Evolutionary conservation across 345 rosid genomes (phyloP).

Genomic region (Raphanus sativus): DNA sequence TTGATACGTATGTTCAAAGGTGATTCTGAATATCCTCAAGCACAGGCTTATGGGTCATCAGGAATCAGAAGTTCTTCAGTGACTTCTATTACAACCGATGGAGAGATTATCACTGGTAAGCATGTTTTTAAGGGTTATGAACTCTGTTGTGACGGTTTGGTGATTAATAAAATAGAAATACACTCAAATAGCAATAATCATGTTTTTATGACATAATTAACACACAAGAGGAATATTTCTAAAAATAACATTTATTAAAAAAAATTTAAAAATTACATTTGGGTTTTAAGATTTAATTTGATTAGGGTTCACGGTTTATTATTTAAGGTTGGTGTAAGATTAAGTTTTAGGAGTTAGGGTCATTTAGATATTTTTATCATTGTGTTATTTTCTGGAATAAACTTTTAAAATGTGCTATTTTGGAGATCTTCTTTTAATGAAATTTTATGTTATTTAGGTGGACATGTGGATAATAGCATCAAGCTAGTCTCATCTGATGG

Average conservation of each 20-base stretch:
- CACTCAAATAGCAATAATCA: no score
- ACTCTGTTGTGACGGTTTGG: constrained; percentile 14
- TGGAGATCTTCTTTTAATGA: background rate
- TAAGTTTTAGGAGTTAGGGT: no score
- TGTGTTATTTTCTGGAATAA: no score
- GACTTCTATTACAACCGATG: constrained; percentile 68
- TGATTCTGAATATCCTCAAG: constrained; percentile 83
- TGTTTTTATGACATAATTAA: no score
- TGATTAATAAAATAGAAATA: background rate
- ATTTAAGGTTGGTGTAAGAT: no score
- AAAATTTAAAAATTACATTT: no score
- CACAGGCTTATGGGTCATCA: constrained; percentile 75
- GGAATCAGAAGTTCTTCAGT: constrained; percentile 74
- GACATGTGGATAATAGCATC: constrained; percentile 86
- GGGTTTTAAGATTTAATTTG: no score
- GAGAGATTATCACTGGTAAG: constrained; percentile 82
- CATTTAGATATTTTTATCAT: background rate
- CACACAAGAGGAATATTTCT: no score
- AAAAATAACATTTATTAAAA: no score
- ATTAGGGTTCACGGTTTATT: no score
- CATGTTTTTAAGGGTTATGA: constrained; percentile 7
- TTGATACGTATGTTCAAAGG: constrained; percentile 77
- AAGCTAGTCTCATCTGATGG: constrained; percentile 80
- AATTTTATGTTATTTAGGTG: constrained; percentile 47
- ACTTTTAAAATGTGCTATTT: background rate